Percentiles rank a stretch among this genome's conserved stretches.
Conservation (phyloP, 805 yeast genomes). For the Maudiozyma saulgeensis region DNA sequence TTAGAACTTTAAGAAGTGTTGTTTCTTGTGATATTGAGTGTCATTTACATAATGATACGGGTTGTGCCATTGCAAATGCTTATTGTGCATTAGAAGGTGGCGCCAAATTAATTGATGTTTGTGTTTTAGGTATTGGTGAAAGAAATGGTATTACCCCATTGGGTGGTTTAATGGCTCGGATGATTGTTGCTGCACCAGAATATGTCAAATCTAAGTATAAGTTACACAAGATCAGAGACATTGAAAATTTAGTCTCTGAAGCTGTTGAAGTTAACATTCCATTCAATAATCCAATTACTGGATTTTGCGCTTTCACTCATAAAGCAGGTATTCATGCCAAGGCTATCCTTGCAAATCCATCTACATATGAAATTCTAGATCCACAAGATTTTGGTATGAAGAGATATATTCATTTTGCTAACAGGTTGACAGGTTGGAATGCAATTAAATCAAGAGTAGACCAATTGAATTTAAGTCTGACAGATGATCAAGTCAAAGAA, state of each 20-base stretch:
- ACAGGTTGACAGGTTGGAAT: slow-evolving; percentile 97
- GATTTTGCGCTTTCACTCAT: slow-evolving; percentile 98
- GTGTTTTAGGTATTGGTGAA: slow-evolving; percentile 97
- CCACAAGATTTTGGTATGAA: slow-evolving; percentile 94
- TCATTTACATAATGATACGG: slow-evolving; percentile 98
- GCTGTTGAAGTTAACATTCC: slow-evolving; percentile 96
- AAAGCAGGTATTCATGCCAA: slow-evolving; percentile 99
- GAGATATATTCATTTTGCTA: slow-evolving; percentile 95
- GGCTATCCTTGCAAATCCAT: slow-evolving; percentile 96
- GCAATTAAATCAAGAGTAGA: slow-evolving; percentile 97
- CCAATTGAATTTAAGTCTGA: slow-evolving; percentile 79
- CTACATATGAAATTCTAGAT: slow-evolving; percentile 93
- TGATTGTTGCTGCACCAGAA: slow-evolving; percentile 97
- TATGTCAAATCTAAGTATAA: slow-evolving; percentile 91
- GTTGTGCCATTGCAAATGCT: slow-evolving; percentile 97
- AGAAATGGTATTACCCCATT: slow-evolving; percentile 96
- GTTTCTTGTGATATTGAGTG: slow-evolving; percentile 96
- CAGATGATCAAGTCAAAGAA: slow-evolving; percentile 91
- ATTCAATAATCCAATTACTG: slow-evolving; percentile 96
- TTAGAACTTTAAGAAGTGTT: slow-evolving; percentile 84
- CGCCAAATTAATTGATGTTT: slow-evolving; percentile 87
- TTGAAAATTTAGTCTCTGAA: slow-evolving; percentile 93
- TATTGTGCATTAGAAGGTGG: slow-evolving; percentile 98
- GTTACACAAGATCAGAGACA: slow-evolving; percentile 88
- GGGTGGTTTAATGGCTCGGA: slow-evolving; percentile 97